A percentile compares a stretch with the other conserved stretches of the same genome.
Evolutionary conservation across 345 rosid species (phyloP).

Genomic region (Hypericum androsaemum): DNA sequence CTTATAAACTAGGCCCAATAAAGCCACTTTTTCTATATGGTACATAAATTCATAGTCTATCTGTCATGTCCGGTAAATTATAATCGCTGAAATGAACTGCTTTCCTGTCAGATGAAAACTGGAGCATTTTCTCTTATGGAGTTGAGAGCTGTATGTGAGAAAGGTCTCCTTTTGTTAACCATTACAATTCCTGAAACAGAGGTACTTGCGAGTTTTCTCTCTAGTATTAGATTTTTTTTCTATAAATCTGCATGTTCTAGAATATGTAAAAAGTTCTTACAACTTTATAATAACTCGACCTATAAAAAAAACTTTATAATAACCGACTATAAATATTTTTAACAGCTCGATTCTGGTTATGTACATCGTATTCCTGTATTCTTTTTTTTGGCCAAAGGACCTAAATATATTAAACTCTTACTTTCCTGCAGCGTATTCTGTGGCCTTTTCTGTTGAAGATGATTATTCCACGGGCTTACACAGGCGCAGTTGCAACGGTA

Average conservation of each 20-base stretch:
- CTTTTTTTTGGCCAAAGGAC: not conserved
- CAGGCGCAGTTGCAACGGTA: slow-evolving; percentile 79
- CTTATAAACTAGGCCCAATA: no score
- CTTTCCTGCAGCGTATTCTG: slow-evolving; percentile 65
- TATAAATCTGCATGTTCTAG: not conserved
- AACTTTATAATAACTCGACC: not conserved
- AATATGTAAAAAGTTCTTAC: not conserved
- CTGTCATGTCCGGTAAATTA: not conserved
- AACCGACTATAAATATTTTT: no score
- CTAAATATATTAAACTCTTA: slow-evolving; percentile 9
- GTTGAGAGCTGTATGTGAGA: slow-evolving; percentile 76
- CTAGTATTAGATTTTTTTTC: slow-evolving; percentile 3
- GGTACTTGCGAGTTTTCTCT: slow-evolving; percentile 32
- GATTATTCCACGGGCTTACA: slow-evolving; percentile 63
- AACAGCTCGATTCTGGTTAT: no score
- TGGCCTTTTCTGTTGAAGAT: slow-evolving; percentile 93
- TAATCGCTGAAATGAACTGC: slow-evolving; percentile 1
- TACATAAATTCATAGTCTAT: not conserved
- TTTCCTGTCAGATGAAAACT: slow-evolving; percentile 40
- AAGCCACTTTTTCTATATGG: no score
- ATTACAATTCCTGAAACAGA: slow-evolving; percentile 96
- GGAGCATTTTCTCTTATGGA: slow-evolving; percentile 43
- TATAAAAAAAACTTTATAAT: no score
- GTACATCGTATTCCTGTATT: no score
- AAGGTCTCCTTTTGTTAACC: slow-evolving; percentile 91